Percentiles rank a stretch among this genome's conserved stretches.
phyloP scores from a whole-genome alignment of 2,329 filamentous ascomycete genomes.

The Coniochaeta sp. region DNA sequence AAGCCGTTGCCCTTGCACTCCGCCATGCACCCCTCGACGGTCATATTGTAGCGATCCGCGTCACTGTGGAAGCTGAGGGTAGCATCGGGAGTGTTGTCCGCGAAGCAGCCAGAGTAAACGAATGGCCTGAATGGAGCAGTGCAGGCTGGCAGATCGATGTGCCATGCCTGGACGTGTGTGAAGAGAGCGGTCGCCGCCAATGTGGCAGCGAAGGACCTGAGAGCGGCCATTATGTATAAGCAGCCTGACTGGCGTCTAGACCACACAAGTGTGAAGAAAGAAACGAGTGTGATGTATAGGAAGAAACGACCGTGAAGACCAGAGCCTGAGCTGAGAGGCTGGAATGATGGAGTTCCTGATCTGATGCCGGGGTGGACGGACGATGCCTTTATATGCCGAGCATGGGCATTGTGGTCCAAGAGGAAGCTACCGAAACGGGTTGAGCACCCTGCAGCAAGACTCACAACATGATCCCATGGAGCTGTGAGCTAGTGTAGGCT shows the following conservation, averaged over 20 bases:
- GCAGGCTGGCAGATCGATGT: conserved; percentile 36
- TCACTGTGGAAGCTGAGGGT: conserved; percentile 34
- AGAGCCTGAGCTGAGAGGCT: neutral
- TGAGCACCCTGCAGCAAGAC: neutral
- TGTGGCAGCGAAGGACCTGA: conserved; percentile 24
- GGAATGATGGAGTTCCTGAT: neutral
- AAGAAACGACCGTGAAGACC: neutral
- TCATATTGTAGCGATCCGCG: conserved; percentile 31
- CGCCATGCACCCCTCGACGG: conserved; percentile 37
- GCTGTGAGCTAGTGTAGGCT: neutral
- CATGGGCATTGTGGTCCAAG: neutral
- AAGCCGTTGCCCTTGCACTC: conserved; percentile 44
- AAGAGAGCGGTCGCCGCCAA: conserved; percentile 30
- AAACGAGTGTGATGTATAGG: neutral
- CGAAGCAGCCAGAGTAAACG: conserved; percentile 39
- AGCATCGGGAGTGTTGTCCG: conserved; percentile 21
- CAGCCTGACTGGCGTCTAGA: neutral
- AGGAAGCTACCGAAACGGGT: neutral
- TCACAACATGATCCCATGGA: neutral
- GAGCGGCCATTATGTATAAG: conserved; percentile 21
- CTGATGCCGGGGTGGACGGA: neutral
- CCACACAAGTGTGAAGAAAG: neutral
- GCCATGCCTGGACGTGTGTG: conserved; percentile 29
- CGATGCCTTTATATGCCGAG: neutral
- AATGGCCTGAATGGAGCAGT: conserved; percentile 37